Evolutionary conservation across 1,139 yeast genomes (phyloP).

Genomic region (Sugiyamaella pinicola): DNA sequence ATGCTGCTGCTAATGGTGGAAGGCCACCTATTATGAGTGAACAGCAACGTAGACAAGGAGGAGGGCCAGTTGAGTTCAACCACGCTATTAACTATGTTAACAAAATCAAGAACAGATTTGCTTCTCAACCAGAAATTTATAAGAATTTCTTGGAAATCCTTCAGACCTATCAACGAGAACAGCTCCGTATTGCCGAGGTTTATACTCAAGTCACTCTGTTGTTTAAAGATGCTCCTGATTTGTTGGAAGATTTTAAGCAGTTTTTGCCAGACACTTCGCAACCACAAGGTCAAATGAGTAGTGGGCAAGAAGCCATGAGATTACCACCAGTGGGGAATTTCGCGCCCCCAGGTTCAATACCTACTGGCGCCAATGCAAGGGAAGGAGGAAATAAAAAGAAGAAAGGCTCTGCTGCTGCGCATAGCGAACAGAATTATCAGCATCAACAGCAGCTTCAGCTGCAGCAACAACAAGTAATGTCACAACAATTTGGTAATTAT

Average conservation of each 20-base stretch:
- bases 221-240: conserved; percentile 91
- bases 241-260: conserved; percentile 90
- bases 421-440: conserved; percentile 17
- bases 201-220: conserved; percentile 88
- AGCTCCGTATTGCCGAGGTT: conserved; percentile 91
- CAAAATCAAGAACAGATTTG: conserved; percentile 90
- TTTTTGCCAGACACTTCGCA: conserved; percentile 86
- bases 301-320: conserved; percentile 44
- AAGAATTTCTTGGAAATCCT: conserved; percentile 91
- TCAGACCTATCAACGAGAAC: conserved; percentile 95
- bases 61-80: conserved; percentile 93
- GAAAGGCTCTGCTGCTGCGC: conserved; percentile 23
- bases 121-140: conserved; percentile 93
- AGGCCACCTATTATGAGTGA: conserved; percentile 29
- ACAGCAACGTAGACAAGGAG: conserved; percentile 47
- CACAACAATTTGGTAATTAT: conserved; percentile 7
- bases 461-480: conserved; percentile 10
- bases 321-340: conserved; percentile 96
- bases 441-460: conserved; percentile 8
- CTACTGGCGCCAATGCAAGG: conserved; percentile 10
- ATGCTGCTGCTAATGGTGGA: conserved; percentile 46
- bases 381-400: conserved; percentile 21
- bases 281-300: conserved; percentile 23
- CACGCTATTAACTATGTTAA: conserved; percentile 96
- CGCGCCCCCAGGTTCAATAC: conserved; percentile 61